These are phyloP conservation scores for Epichloe elymi DNA, from an alignment of 2,329 filamentous ascomycete genomes.

Conservation along the genomic window DNA sequence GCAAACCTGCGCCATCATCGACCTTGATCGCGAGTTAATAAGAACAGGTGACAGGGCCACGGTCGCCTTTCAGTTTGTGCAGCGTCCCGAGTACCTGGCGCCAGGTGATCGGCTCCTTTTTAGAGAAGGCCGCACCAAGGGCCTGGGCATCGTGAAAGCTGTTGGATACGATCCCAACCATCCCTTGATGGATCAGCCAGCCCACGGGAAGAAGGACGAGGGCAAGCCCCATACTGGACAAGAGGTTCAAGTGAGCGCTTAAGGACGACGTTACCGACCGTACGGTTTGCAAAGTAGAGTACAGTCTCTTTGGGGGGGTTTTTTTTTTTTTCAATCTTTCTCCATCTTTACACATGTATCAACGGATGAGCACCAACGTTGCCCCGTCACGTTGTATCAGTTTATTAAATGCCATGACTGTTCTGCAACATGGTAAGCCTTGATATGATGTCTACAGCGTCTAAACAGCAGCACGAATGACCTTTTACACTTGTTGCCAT, in stretches of 20 bases:
- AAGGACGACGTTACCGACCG: background rate
- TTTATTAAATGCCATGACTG: too few relatives aligned
- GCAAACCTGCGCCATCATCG: conserved; percentile 94
- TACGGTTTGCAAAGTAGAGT: too few relatives aligned
- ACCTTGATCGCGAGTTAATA: conserved; percentile 92
- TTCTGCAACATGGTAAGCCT: too few relatives aligned
- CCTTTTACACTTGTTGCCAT: too few relatives aligned
- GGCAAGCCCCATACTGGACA: background rate
- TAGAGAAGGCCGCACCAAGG: conserved; percentile 88
- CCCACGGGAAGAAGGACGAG: background rate
- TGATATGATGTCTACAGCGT: too few relatives aligned
- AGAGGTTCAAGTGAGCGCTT: conserved; percentile 4
- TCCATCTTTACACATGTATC: too few relatives aligned
- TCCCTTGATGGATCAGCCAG: conserved; percentile 22
- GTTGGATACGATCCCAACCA: conserved; percentile 67
- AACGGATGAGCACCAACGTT: too few relatives aligned
- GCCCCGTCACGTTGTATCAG: too few relatives aligned
- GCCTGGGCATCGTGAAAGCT: conserved; percentile 83
- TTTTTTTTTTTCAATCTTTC: background rate
- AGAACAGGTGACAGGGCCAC: conserved; percentile 87
- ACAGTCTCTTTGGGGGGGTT: too few relatives aligned
- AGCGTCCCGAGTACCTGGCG: conserved; percentile 81
- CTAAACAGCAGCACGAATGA: too few relatives aligned
- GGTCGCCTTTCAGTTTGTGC: conserved; percentile 90
- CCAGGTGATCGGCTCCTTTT: conserved; percentile 85